These are phyloP conservation scores for Penicillium sp. DNA, from an alignment of 2,329 filamentous ascomycete species.

Conservation along the genomic window DNA sequence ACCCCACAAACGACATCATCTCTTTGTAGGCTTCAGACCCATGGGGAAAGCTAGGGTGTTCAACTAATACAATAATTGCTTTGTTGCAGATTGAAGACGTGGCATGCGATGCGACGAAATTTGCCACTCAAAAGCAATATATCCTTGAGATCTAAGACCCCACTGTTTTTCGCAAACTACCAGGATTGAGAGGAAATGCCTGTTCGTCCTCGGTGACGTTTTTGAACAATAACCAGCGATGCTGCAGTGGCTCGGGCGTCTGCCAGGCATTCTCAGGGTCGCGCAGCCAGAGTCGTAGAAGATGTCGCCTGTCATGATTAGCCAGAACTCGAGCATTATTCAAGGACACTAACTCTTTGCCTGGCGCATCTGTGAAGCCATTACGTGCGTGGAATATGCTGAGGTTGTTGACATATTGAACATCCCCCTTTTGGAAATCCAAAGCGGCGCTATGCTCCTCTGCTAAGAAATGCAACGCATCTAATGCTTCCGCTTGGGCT, in stretches of 20 bases:
- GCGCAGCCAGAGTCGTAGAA: conserved; percentile 50
- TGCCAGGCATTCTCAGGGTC: conserved; percentile 50
- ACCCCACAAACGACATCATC: conserved; percentile 37
- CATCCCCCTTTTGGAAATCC: conserved; percentile 50
- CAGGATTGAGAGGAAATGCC: conserved; percentile 46
- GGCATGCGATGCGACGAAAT: neutral
- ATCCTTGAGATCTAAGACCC: conserved; percentile 6
- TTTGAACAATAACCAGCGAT: conserved; percentile 45
- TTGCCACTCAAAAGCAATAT: neutral
- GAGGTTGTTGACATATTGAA: conserved; percentile 56
- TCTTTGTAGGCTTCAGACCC: conserved; percentile 29
- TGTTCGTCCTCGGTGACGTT: conserved; percentile 41
- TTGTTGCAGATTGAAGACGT: neutral
- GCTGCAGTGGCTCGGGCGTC: conserved; percentile 39
- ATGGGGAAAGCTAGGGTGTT: conserved; percentile 25
- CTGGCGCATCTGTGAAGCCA: conserved; percentile 43
- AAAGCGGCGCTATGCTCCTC: conserved; percentile 45
- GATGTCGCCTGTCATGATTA: conserved; percentile 40
- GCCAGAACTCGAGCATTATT: neutral
- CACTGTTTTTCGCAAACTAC: conserved; percentile 25
- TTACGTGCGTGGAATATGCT: conserved; percentile 54
- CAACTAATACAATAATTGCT: neutral
- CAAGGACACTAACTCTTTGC: conserved; percentile 36
- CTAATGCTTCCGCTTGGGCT: conserved; percentile 55
- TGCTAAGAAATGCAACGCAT: conserved; percentile 52